These are phyloP conservation scores for Mucor sp. DNA, from an alignment of 371 early-diverging fungal genomes.

Conservation along the genomic window DNA sequence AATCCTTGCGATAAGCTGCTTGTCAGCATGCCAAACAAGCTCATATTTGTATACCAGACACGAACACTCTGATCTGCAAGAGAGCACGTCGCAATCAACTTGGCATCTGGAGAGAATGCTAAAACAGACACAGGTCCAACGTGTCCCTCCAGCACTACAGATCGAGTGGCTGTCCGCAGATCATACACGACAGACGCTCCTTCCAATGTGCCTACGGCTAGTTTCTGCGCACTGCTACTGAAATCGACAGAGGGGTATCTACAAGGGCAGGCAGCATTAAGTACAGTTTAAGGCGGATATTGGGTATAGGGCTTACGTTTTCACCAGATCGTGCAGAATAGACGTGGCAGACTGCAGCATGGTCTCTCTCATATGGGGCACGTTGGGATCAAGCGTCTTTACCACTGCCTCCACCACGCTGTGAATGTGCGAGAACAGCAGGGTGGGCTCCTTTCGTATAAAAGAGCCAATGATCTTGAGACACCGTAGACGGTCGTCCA, in stretches of 20 bases:
- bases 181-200: constrained; percentile 83
- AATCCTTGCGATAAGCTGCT: constrained; percentile 52
- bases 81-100: constrained; percentile 76
- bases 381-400: constrained; percentile 83
- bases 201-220: constrained; percentile 80
- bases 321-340: constrained; percentile 78
- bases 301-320: too few species aligned
- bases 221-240: constrained; percentile 73
- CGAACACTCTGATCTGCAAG: constrained; percentile 70
- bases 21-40: constrained; percentile 74
- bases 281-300: too few species aligned
- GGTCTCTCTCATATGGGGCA: constrained; percentile 71
- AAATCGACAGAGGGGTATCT: constrained; percentile 77
- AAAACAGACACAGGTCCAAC: constrained; percentile 66
- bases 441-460: constrained; percentile 71
- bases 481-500: constrained; percentile 57
- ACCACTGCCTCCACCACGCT: constrained; percentile 80
- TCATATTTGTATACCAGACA: constrained; percentile 76
- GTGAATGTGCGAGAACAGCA: constrained; percentile 65
- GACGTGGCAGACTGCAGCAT: constrained; percentile 72
- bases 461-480: constrained; percentile 75
- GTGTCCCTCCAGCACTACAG: constrained; percentile 78
- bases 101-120: constrained; percentile 81
- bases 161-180: constrained; percentile 82
- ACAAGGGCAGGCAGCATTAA: too few species aligned